Percentiles rank a stretch among this genome's conserved stretches.
These are phyloP conservation scores for Candida broadrunensis DNA, from an alignment of 805 yeast genomes.

Conservation along the genomic window DNA sequence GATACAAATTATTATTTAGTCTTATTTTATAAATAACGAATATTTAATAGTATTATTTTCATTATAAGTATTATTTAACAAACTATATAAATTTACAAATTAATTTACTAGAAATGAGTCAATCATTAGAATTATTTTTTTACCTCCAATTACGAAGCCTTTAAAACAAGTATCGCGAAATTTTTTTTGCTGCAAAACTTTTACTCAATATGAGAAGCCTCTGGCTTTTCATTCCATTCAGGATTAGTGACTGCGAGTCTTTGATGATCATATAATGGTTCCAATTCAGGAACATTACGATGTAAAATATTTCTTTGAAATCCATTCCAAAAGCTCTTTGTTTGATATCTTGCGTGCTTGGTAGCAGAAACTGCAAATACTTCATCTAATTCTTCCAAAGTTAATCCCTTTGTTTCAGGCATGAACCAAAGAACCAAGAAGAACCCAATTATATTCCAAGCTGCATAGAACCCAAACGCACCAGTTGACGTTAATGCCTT, in stretches of 20 bases:
- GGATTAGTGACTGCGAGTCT: constrained; percentile 59
- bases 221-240: constrained; percentile 63
- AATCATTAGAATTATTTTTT: too few species aligned
- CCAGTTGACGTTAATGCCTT: constrained; percentile 73
- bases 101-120: too few species aligned
- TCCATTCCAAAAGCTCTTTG: constrained; percentile 32
- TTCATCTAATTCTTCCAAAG: constrained; percentile 75
- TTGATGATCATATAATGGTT: constrained; percentile 56
- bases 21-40: too few species aligned
- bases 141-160: too few species aligned
- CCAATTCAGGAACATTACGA: constrained; percentile 44
- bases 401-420: constrained; percentile 65
- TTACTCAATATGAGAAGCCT: constrained; percentile 48
- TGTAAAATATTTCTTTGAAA: constrained; percentile 46
- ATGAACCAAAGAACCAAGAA: constrained; percentile 67
- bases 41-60: too few species aligned
- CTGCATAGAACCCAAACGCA: constrained; percentile 87
- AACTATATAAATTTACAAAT: too few species aligned
- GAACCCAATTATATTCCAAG: constrained; percentile 73
- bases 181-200: too few species aligned
- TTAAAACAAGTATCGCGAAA: too few species aligned
- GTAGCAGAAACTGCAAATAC: constrained; percentile 61
- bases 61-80: too few species aligned
- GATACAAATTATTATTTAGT: background rate
- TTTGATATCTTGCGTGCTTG: constrained; percentile 49